These are phyloP conservation scores for Chrysophaeum taylorii DNA, from an alignment of 352 stramenopile genomes.

Conservation along the genomic window DNA sequence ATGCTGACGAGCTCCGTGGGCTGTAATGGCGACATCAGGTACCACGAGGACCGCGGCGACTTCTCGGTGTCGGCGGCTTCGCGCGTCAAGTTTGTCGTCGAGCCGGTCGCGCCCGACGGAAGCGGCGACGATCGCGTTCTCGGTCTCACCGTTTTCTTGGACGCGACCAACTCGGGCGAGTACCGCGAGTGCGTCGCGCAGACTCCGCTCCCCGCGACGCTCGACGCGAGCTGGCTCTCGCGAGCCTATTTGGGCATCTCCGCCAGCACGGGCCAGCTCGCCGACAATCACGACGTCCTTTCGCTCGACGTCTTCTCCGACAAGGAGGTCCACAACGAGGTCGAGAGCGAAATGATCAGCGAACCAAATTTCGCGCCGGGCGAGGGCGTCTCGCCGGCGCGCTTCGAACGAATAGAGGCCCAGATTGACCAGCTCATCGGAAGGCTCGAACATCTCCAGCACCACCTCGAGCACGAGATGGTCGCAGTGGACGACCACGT, in stretches of 20 bases:
- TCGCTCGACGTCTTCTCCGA: constrained; percentile 27
- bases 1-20: constrained; percentile 16
- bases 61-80: constrained; percentile 32
- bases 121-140: neutral
- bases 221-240: constrained; percentile 32
- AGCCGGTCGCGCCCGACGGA: neutral
- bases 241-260: constrained; percentile 39
- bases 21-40: constrained; percentile 30
- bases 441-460: constrained; percentile 28
- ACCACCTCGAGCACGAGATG: constrained; percentile 46
- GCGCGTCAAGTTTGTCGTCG: constrained; percentile 24
- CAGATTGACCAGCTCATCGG: constrained; percentile 19
- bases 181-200: constrained; percentile 28
- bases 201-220: constrained; percentile 29
- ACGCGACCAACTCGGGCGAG: constrained; percentile 29
- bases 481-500: constrained; percentile 70
- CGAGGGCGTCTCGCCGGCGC: neutral
- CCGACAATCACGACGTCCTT: constrained; percentile 59
- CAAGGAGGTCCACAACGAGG: constrained; percentile 22
- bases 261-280: constrained; percentile 53
- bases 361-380: neutral
- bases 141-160: constrained; percentile 22
- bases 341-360: constrained; percentile 14
- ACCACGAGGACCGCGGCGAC: constrained; percentile 35
- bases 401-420: constrained; percentile 12